Evolutionary conservation across 2,329 filamentous ascomycete species (phyloP).

Genomic region (Lecanicillium sp.): DNA sequence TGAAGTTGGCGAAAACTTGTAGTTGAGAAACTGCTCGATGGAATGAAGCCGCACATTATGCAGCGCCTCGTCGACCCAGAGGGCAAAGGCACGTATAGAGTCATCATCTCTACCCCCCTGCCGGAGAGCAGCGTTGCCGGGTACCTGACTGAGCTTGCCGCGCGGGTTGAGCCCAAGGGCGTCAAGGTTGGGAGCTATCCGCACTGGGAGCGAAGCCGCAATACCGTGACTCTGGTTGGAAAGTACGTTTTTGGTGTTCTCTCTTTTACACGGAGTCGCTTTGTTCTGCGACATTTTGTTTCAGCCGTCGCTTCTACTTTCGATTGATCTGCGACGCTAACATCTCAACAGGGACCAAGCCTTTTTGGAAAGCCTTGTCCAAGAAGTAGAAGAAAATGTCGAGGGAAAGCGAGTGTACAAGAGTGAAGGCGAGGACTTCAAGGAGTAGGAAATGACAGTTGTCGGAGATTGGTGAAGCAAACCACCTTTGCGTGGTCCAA

Average conservation of each 20-base stretch:
- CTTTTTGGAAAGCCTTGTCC: conserved; percentile 70
- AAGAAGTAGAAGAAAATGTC: conserved; percentile 70
- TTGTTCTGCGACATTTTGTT: no score
- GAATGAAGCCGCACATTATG: conserved; percentile 62
- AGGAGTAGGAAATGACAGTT: no score
- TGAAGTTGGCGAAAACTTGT: background rate
- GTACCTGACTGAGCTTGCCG: conserved; percentile 74
- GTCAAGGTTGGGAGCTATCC: conserved; percentile 96
- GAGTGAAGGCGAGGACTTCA: no score
- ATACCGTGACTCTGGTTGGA: conserved; percentile 84
- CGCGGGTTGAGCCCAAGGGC: conserved; percentile 62
- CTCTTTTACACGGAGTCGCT: no score
- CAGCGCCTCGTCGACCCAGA: conserved; percentile 71
- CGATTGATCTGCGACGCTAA: background rate
- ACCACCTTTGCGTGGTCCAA: background rate
- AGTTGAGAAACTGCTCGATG: conserved; percentile 70
- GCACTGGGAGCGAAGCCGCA: conserved; percentile 77
- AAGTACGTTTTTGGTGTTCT: conserved; percentile 27
- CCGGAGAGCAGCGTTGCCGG: conserved; percentile 78
- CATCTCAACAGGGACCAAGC: conserved; percentile 52
- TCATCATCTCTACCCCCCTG: conserved; percentile 81
- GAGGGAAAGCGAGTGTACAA: conserved; percentile 57
- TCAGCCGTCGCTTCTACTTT: background rate
- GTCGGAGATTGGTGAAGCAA: background rate
- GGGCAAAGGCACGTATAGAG: conserved; percentile 69